Evolutionary conservation across 225 moss, liverwort and hornwort genomes (phyloP), one percentile per base, ranked within the genome.

Genomic region (Polytrichum formosum): DNA sequence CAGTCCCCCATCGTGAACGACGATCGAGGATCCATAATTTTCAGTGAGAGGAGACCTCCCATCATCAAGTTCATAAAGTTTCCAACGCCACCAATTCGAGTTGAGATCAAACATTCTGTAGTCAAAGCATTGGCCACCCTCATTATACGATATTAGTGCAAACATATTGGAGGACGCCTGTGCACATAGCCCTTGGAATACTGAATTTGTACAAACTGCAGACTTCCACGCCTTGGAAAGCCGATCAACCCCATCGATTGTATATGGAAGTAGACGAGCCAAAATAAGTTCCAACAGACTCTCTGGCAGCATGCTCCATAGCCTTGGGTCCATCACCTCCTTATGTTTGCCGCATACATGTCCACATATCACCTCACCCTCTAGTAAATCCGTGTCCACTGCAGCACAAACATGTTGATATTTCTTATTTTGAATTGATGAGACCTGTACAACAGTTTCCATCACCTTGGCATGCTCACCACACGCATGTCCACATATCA

Each of bases 231-330:
- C 25, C 63, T 63, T 63, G 1, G 63, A 63, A 28, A 63, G 23
- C 63, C 9, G 27, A 22, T 28, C 25, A 63, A 63, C 25, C 17
- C 26, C 63, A 16, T 63, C 7, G 1, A 63, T 63, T 28, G 23
- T 26, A 18, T 63, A 18, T 63, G 63, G 25, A 63, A 26, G 26
- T 63, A 63, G 16, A 63, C 17, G 63, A 63, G 63, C 63, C 18
- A 63, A 7, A 13, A 63, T 28, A 29, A 81, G 77, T 63, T 63
- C 63, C 63, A 63, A 63, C 27, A 63, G 26, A 63, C 5, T 63
- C 63, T 63, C 63, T 26, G 63, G 78, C 4, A 84, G 78, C 56
- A 22, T 28, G 63, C 63, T 63, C 63, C 63, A 63, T 26, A 63
- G 5, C 23, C 25, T 23, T 26, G 63, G 63, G 28, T 63, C 28